phyloP scores from a whole-genome alignment of 2,329 filamentous ascomycete species.

The Fusarium torulosum region DNA sequence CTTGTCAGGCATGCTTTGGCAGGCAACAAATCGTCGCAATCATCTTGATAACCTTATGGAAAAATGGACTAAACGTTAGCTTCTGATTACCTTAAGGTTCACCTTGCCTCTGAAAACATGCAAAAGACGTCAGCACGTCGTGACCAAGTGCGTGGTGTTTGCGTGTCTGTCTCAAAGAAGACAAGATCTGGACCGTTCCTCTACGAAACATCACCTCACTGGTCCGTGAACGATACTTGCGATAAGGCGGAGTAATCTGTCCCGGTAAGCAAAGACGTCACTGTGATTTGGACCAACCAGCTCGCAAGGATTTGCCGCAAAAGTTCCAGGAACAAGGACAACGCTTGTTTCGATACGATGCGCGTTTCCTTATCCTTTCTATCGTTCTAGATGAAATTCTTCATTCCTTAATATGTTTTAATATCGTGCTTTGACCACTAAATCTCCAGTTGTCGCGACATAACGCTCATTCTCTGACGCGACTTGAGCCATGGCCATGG shows the following conservation, averaged over 20 bases:
- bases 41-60: background rate
- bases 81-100: background rate
- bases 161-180: conserved; percentile 21
- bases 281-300: conserved; percentile 16
- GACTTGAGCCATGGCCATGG: background rate
- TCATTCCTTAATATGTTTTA: conserved; percentile 20
- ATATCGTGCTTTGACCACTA: background rate
- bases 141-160: conserved; percentile 25
- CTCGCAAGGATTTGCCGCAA: conserved; percentile 14
- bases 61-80: background rate
- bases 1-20: conserved; percentile 2
- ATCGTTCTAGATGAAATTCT: background rate
- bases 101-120: background rate
- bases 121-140: conserved; percentile 22
- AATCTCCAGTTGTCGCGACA: background rate
- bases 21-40: background rate
- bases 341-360: conserved; percentile 19
- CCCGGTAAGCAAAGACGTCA: conserved; percentile 29
- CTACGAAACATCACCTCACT: background rate
- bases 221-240: background rate
- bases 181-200: background rate
- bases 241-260: conserved; percentile 25
- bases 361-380: background rate
- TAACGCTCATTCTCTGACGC: background rate
- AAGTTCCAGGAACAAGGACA: conserved; percentile 31